Conservation (phyloP, 192 early-diverging fungal species). For the Coemansia sp. region DNA sequence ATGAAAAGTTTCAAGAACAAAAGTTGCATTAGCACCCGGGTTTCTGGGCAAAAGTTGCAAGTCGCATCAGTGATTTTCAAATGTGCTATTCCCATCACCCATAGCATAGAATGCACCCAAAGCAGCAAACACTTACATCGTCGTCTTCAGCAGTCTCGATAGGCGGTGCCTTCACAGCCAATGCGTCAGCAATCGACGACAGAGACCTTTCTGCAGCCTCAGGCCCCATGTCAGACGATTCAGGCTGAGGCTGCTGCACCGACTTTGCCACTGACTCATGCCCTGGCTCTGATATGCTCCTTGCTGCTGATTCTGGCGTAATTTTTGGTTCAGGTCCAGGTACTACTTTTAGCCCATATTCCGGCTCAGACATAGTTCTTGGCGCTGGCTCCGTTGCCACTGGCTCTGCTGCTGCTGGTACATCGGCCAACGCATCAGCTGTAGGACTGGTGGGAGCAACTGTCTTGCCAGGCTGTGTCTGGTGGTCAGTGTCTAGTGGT, state of each 20-base stretch:
- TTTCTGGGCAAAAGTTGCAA: too few species aligned
- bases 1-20: background rate
- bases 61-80: too few species aligned
- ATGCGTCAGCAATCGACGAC: background rate
- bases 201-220: background rate
- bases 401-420: background rate
- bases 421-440: background rate
- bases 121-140: background rate
- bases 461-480: background rate
- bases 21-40: background rate
- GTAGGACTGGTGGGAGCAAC: background rate
- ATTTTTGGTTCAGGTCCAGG: constrained; percentile 53
- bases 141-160: background rate
- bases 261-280: background rate
- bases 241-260: background rate
- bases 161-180: background rate
- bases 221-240: background rate
- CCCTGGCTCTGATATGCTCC: too few species aligned
- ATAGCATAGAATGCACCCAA: background rate
- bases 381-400: background rate
- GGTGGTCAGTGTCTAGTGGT: background rate
- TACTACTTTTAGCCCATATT: constrained; percentile 27
- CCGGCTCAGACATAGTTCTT: background rate
- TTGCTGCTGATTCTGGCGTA: background rate
- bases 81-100: background rate